Conservation (phyloP, 768 basidiomycete species). For the Kondoa malvinella region DNA sequence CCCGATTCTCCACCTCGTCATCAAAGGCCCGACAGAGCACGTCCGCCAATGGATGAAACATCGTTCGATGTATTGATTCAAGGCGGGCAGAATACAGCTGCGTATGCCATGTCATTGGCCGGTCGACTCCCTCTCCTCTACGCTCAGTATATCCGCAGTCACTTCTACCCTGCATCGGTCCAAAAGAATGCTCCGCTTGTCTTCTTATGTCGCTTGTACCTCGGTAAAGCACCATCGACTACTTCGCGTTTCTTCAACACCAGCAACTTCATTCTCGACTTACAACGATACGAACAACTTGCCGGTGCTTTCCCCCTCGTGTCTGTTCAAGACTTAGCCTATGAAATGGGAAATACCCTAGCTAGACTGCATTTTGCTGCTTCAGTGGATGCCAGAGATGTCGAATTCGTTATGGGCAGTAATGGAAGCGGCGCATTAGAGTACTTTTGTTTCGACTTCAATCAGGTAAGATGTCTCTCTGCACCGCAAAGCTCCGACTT, state of each 20-base stretch:
- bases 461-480: not conserved
- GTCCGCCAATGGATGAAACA: not conserved
- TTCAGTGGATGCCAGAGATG: not conserved
- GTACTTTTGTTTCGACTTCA: not conserved
- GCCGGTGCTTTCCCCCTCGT: not conserved
- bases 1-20: no score
- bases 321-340: not conserved
- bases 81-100: not conserved
- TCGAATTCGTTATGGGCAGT: not conserved
- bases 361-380: not conserved
- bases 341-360: not conserved
- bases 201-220: not conserved
- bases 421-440: not conserved
- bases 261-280: not conserved
- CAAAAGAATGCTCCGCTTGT: not conserved
- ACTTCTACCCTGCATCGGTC: not conserved
- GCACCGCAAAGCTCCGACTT: not conserved
- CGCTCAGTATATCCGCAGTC: not conserved
- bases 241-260: not conserved
- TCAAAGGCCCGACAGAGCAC: no score
- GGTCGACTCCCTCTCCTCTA: not conserved
- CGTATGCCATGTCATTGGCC: not conserved
- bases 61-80: not conserved
- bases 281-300: not conserved
- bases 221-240: not conserved